phyloP scores from a whole-genome alignment of 345 rosid species.

The Punica granatum region DNA sequence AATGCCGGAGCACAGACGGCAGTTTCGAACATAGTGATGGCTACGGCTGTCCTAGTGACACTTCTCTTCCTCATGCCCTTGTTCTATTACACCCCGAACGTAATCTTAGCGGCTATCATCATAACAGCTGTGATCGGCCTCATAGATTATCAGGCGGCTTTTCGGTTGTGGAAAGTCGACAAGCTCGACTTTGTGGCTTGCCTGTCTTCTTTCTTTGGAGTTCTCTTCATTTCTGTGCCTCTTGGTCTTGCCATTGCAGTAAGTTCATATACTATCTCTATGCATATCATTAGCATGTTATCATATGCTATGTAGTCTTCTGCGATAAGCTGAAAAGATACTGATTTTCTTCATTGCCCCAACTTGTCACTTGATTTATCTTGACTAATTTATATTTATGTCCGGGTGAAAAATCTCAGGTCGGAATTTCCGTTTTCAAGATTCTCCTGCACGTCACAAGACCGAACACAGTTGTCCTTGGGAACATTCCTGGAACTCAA shows the following conservation, averaged over 20 bases:
- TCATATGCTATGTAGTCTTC: too few relatives aligned
- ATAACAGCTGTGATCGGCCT: slow-evolving; percentile 89
- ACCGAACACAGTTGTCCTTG: slow-evolving; percentile 69
- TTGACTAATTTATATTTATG: background rate
- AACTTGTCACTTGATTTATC: background rate
- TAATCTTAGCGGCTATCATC: slow-evolving; percentile 84
- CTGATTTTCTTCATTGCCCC: background rate
- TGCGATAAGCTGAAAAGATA: background rate
- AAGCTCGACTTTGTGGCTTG: slow-evolving; percentile 93
- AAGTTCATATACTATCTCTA: slow-evolving; percentile 15
- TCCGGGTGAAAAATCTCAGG: slow-evolving; percentile 36
- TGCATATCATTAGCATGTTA: too few relatives aligned
- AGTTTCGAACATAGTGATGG: slow-evolving; percentile 78
- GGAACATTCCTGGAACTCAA: slow-evolving; percentile 75
- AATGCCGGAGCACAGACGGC: slow-evolving; percentile 91
- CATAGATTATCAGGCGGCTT: slow-evolving; percentile 66
- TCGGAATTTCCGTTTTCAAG: slow-evolving; percentile 83
- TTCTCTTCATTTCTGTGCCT: slow-evolving; percentile 89
- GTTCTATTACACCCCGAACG: slow-evolving; percentile 83
- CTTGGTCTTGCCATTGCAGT: slow-evolving; percentile 87
- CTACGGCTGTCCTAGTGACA: slow-evolving; percentile 79
- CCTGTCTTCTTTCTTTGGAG: slow-evolving; percentile 78
- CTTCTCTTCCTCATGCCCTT: slow-evolving; percentile 90
- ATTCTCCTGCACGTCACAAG: slow-evolving; percentile 79
- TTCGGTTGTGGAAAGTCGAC: slow-evolving; percentile 77